phyloP scores from a whole-genome alignment of 139 green algal genomes.

The Nannochloris sp. region DNA sequence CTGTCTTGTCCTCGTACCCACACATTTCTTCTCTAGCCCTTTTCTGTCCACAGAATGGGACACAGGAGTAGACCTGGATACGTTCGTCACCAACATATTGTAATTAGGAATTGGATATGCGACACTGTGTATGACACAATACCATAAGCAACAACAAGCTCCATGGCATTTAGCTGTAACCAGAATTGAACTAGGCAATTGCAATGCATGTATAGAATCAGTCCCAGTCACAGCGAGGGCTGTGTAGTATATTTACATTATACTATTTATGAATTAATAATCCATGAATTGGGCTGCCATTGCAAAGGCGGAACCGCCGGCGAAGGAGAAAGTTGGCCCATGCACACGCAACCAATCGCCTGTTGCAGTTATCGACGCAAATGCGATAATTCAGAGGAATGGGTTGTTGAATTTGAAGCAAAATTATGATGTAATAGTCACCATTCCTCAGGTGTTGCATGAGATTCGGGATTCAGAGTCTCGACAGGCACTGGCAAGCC shows the following conservation, averaged over 20 bases:
- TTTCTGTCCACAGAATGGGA: background rate
- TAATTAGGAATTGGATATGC: too few relatives aligned
- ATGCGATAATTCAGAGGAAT: conserved; percentile 74
- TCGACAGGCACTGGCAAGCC: conserved; percentile 38
- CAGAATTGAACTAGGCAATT: too few relatives aligned
- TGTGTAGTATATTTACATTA: too few relatives aligned
- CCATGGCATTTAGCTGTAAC: too few relatives aligned
- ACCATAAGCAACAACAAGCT: too few relatives aligned
- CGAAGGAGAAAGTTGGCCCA: background rate
- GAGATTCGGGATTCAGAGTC: conserved; percentile 74
- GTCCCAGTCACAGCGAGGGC: too few relatives aligned
- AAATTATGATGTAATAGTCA: conserved; percentile 46
- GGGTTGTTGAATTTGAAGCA: conserved; percentile 29
- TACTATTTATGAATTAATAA: background rate
- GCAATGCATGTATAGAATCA: too few relatives aligned
- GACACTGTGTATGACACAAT: too few relatives aligned
- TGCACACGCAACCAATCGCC: background rate
- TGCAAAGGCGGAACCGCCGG: conserved; percentile 17
- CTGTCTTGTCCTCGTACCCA: background rate
- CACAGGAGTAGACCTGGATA: background rate
- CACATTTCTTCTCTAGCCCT: background rate
- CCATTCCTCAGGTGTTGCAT: conserved; percentile 63
- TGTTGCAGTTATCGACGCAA: conserved; percentile 71
- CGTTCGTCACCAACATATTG: background rate
- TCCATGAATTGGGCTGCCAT: conserved; percentile 30